Evolutionary conservation across 257 asterid genomes (phyloP), one percentile per base, ranked within the genome.

Genomic region (Leonotis leonurus): DNA sequence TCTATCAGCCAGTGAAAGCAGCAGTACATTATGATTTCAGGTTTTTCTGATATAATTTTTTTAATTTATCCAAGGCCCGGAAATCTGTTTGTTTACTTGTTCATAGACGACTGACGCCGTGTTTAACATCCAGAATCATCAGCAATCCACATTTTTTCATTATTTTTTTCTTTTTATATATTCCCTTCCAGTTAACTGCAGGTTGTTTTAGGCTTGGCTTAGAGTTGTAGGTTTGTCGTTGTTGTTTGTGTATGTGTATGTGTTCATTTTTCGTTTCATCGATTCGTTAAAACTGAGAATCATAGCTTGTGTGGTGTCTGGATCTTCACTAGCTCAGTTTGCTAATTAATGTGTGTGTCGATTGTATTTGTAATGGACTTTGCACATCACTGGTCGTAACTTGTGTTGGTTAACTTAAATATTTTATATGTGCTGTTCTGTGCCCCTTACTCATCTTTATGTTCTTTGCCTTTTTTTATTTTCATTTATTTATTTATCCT

Each of bases 1-100:
- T 11, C 48, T 77, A 27, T 81, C 92, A 16, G 86, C 83, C 58
- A 79, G 72, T 53, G 92, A 84, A 78, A 81, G 86, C 81, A 84
- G 84, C 80, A 81, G 76, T 65, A 71, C 90, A 62, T 78, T 82
- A 82, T 84, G 75, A 83, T 75, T 50, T 56, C 27, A 51, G 72
- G 22, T 58, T 64, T 62, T 56, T 67, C 30, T 17, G 50, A 35
- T 52, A n/a, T n/a, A n/a, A n/a, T 52, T 27, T 27, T 52, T 12
- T 37, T 16, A 13, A 9, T 48, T 2, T 3, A 3, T 24, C 48
- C 52, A 39, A 53, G 74, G 62, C 33, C 56, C 27, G 48, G 44
- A 48, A 50, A n/a, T 72, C 59, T 46, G 62, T 71, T 69, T 69
- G 64, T 81, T 70, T 60, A 46, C 76, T 57, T 88, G 95, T 85